Evolutionary conservation across 2,329 filamentous ascomycete species (phyloP).

Genomic region (Ceratocystis harringtonii): DNA sequence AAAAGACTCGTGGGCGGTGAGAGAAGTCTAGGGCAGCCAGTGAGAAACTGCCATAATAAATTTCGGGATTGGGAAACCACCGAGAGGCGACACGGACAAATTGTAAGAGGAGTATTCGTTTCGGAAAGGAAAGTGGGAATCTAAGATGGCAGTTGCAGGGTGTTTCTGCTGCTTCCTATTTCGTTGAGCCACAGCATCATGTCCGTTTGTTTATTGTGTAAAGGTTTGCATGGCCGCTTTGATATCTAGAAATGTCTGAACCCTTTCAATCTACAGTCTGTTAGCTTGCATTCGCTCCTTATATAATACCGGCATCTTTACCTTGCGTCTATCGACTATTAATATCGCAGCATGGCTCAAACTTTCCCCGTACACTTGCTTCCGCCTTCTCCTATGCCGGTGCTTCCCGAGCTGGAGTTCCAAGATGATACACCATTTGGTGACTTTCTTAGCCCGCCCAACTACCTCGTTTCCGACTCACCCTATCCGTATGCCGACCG

Average conservation of each 20-base stretch:
- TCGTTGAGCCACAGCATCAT: neutral
- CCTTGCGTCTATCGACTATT: neutral
- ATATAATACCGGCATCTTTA: slow-evolving; percentile 4
- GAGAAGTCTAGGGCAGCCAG: neutral
- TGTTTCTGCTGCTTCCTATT: neutral
- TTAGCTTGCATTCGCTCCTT: neutral
- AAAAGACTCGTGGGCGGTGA: slow-evolving; percentile 40
- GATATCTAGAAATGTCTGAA: neutral
- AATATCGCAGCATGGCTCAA: neutral
- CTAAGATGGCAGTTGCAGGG: no score
- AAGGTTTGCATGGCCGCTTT: neutral
- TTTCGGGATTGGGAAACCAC: neutral
- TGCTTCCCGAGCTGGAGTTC: slow-evolving; percentile 3
- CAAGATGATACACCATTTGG: neutral
- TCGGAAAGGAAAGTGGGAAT: neutral
- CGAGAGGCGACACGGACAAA: neutral
- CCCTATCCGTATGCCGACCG: slow-evolving; percentile 1
- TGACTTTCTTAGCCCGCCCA: neutral
- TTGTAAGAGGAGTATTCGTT: neutral
- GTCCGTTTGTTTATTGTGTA: neutral
- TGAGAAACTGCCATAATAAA: neutral
- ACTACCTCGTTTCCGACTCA: neutral
- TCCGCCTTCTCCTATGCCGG: neutral
- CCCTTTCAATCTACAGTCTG: neutral
- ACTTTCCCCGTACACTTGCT: neutral